phyloP scores from a whole-genome alignment of 352 stramenopile genomes.

The Phytophthora macrochlamydospora region DNA sequence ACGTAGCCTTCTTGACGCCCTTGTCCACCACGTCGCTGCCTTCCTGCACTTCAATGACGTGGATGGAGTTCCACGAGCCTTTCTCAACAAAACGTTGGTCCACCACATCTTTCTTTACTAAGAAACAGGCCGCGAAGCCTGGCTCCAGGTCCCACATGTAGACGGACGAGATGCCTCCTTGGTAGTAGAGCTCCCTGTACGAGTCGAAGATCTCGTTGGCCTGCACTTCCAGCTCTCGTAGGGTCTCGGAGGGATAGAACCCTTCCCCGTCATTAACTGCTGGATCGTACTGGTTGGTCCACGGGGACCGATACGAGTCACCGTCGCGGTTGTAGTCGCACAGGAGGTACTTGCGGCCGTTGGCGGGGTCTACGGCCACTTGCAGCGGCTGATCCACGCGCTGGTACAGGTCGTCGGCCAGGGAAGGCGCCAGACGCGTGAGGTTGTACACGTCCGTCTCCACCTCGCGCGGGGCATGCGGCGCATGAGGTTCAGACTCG shows the following conservation, averaged over 20 bases:
- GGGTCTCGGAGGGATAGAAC: slow-evolving; percentile 89
- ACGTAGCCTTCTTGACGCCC: slow-evolving; percentile 71
- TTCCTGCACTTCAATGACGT: slow-evolving; percentile 93
- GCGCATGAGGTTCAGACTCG: slow-evolving; percentile 90
- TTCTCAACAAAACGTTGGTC: slow-evolving; percentile 84
- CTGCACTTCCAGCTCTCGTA: slow-evolving; percentile 92
- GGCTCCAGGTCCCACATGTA: slow-evolving; percentile 97
- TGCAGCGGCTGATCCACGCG: slow-evolving; percentile 93
- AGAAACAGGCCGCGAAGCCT: slow-evolving; percentile 93
- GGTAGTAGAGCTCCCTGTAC: slow-evolving; percentile 97
- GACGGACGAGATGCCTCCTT: slow-evolving; percentile 91
- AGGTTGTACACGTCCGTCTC: slow-evolving; percentile 87
- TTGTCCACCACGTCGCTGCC: slow-evolving; percentile 28
- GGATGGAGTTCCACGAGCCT: slow-evolving; percentile 94
- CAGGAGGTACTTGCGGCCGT: slow-evolving; percentile 91
- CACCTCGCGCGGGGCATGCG: slow-evolving; percentile 89
- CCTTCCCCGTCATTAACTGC: slow-evolving; percentile 79
- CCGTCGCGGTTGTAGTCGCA: slow-evolving; percentile 97
- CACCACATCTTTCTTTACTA: slow-evolving; percentile 93
- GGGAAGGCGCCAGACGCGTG: slow-evolving; percentile 75
- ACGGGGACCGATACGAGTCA: slow-evolving; percentile 92
- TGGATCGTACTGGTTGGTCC: slow-evolving; percentile 93
- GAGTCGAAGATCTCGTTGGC: slow-evolving; percentile 97
- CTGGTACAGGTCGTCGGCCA: slow-evolving; percentile 93
- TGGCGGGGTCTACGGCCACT: slow-evolving; percentile 82